Percentiles rank a stretch among this genome's conserved stretches.
These are phyloP conservation scores for Mesembryanthemum crystallinum DNA, from an alignment of 148 eudicot genomes.

Conservation along the genomic window DNA sequence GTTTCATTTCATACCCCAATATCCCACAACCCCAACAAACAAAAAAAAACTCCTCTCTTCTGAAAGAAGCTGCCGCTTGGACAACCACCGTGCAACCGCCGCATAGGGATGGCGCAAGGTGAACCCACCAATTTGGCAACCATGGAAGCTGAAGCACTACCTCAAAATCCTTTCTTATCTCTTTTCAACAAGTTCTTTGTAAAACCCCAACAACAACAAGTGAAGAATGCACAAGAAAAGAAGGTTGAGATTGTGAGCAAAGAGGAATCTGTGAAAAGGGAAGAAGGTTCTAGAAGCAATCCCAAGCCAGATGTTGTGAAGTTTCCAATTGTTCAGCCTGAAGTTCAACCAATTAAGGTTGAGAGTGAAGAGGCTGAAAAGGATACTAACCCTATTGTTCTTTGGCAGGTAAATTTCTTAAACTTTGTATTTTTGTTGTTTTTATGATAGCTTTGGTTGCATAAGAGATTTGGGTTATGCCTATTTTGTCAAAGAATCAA, in stretches of 20 bases:
- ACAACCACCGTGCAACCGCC: not conserved
- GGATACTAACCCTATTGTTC: conserved; percentile 36
- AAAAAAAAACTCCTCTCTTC: not conserved
- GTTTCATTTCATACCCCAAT: not conserved
- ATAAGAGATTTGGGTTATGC: not conserved
- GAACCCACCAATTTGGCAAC: not conserved
- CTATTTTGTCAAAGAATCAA: not conserved
- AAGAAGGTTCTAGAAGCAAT: conserved; percentile 21
- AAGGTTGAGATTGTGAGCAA: not conserved
- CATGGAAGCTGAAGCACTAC: not conserved
- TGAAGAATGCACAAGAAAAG: conserved; percentile 6
- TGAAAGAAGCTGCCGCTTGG: not conserved
- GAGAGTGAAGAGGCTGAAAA: conserved; percentile 31
- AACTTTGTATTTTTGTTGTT: not conserved
- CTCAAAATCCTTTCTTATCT: conserved; percentile 29
- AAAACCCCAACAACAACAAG: conserved; percentile 6
- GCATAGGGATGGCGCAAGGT: conserved; percentile 22
- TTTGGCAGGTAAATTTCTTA: conserved; percentile 35
- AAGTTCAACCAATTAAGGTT: conserved; percentile 33
- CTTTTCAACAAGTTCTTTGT: conserved; percentile 26
- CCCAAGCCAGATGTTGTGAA: conserved; percentile 31
- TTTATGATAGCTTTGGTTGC: not conserved
- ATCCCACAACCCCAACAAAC: no score
- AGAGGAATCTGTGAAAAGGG: conserved; percentile 6
- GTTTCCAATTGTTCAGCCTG: conserved; percentile 27